These are phyloP conservation scores for Aspergillus saccharolyticus DNA, from an alignment of 495 filamentous ascomycete genomes.

Conservation along the genomic window DNA sequence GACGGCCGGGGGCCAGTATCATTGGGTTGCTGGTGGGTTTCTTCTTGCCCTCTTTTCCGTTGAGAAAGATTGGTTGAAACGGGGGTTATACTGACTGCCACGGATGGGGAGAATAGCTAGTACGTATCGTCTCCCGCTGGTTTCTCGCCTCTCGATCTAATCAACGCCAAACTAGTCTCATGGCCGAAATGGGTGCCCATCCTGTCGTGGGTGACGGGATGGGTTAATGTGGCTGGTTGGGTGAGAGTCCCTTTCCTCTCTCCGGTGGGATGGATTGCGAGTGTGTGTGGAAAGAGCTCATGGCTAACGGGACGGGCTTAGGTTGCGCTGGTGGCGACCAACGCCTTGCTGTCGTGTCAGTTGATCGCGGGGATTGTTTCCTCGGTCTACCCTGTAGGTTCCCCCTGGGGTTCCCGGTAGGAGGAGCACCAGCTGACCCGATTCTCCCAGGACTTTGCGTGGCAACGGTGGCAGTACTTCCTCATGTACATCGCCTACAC, in stretches of 20 bases:
- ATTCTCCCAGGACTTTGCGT: constrained; percentile 38
- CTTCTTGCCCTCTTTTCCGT: too few relatives aligned
- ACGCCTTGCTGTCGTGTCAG: constrained; percentile 50
- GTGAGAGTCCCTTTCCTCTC: too few relatives aligned
- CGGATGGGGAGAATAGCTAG: too few relatives aligned
- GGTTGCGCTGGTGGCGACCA: constrained; percentile 52
- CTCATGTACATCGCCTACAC: constrained; percentile 69
- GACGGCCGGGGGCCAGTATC: constrained; percentile 68
- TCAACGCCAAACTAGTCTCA: constrained; percentile 25
- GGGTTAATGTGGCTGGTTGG: constrained; percentile 73
- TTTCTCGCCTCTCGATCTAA: neutral
- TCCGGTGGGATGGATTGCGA: too few relatives aligned
- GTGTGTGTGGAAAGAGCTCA: too few relatives aligned
- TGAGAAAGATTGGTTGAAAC: neutral
- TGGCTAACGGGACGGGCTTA: constrained; percentile 56
- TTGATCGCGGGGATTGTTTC: constrained; percentile 57
- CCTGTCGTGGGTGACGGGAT: constrained; percentile 67
- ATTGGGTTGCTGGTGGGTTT: constrained; percentile 63
- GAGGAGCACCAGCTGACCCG: neutral
- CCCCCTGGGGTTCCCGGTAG: too few relatives aligned
- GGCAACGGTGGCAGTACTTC: constrained; percentile 67
- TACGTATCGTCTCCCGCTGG: constrained; percentile 17
- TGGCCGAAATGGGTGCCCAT: constrained; percentile 56
- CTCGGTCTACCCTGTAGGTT: constrained; percentile 46
- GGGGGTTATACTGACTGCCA: neutral